phyloP scores from a whole-genome alignment of 768 basidiomycete species.

The Calocybe gangraenosa region DNA sequence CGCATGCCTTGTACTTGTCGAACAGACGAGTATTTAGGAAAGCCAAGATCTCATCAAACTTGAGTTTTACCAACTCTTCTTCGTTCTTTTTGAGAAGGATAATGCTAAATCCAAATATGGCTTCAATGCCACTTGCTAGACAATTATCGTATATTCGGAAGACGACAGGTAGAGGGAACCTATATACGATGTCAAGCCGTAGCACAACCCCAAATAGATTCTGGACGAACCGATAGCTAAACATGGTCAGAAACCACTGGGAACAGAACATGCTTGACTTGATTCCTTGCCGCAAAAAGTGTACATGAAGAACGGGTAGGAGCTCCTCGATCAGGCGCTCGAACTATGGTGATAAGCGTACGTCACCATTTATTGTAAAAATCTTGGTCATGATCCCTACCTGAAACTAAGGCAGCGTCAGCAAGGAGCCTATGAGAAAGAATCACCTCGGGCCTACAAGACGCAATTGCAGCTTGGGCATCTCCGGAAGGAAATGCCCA shows the following conservation, averaged over 20 bases:
- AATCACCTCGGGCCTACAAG: constrained; percentile 47
- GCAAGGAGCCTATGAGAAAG: constrained; percentile 2
- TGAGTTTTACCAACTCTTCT: constrained; percentile 66
- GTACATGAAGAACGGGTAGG: constrained; percentile 87
- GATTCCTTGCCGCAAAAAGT: constrained; percentile 89
- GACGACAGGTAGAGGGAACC: constrained; percentile 92
- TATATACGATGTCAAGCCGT: constrained; percentile 24
- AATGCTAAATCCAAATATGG: constrained; percentile 93
- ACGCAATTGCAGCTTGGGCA: constrained; percentile 94
- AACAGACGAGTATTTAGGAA: constrained; percentile 82
- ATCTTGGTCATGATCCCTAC: constrained; percentile 27
- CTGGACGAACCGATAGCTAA: constrained; percentile 77
- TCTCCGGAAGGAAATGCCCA: constrained; percentile 97
- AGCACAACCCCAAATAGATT: background rate
- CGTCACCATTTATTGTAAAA: constrained; percentile 5
- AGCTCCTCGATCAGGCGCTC: constrained; percentile 92
- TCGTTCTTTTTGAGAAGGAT: constrained; percentile 88
- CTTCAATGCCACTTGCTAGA: constrained; percentile 94
- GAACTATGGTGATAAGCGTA: constrained; percentile 48
- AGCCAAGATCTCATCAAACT: constrained; percentile 86
- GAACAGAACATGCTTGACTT: constrained; percentile 99
- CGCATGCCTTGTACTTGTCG: constrained; percentile 64
- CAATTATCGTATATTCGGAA: constrained; percentile 97
- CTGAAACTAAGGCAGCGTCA: constrained; percentile 45
- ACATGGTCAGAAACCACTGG: constrained; percentile 98